Conservation (phyloP, 371 early-diverging fungal genomes). For the Capillidium rhysosporum region DNA sequence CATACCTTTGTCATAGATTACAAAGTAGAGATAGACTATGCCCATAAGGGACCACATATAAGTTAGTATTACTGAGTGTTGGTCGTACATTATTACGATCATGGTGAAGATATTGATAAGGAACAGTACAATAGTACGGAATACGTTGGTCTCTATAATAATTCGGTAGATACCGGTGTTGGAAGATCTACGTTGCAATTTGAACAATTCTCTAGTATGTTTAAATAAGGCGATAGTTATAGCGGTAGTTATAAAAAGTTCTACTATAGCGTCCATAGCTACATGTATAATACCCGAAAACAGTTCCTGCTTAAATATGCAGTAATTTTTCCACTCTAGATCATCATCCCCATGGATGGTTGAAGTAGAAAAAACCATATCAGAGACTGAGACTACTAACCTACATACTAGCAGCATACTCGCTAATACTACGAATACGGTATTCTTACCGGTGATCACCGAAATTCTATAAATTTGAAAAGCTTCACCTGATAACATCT, state of each 20-base stretch:
- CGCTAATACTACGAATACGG: neutral
- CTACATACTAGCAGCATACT: neutral
- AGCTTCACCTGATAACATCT: constrained; percentile 3
- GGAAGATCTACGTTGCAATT: neutral
- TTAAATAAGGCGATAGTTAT: neutral
- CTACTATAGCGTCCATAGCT: constrained; percentile 6
- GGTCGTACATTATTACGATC: neutral
- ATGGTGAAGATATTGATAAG: neutral
- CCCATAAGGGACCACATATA: constrained; percentile 6
- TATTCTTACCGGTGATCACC: neutral
- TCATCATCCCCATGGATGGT: no score
- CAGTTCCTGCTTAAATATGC: constrained; percentile 2
- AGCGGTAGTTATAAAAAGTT: constrained; percentile 5
- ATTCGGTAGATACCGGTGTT: neutral
- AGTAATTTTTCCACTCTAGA: neutral
- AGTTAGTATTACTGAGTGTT: neutral
- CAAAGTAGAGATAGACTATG: constrained; percentile 5
- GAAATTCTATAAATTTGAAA: constrained; percentile 5
- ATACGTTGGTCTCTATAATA: constrained; percentile 5
- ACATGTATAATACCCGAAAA: neutral
- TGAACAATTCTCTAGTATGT: neutral
- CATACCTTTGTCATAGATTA: constrained; percentile 6
- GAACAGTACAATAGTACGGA: constrained; percentile 1
- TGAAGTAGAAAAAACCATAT: neutral
- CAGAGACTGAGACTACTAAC: neutral